Evolutionary conservation across 805 yeast genomes (phyloP).

Genomic region (Hanseniaspora valbyensis): DNA sequence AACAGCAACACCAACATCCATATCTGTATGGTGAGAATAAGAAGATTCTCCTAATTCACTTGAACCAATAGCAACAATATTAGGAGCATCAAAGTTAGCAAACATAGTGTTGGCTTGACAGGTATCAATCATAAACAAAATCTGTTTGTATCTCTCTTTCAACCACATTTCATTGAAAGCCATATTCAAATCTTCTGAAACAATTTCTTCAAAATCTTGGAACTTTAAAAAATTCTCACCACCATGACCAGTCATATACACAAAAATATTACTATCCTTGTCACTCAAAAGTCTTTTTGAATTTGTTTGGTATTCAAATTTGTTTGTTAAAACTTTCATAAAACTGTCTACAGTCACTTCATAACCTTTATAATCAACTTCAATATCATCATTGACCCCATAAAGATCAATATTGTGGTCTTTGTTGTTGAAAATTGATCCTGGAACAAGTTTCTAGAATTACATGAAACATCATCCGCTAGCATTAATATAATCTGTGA

Average conservation of each 20-base stretch:
- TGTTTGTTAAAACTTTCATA: slow-evolving; percentile 80
- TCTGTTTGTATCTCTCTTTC: slow-evolving; percentile 87
- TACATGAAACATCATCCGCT: slow-evolving; percentile 94
- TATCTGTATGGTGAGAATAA: slow-evolving; percentile 90
- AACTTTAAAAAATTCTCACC: slow-evolving; percentile 95
- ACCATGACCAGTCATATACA: slow-evolving; percentile 97
- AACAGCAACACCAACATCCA: slow-evolving; percentile 93
- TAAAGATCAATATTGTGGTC: slow-evolving; percentile 86
- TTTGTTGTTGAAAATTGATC: slow-evolving; percentile 86
- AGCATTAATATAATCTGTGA: slow-evolving; percentile 93
- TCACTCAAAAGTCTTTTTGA: slow-evolving; percentile 84
- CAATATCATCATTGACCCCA: slow-evolving; percentile 66
- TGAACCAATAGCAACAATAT: slow-evolving; percentile 85
- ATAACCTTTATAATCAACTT: slow-evolving; percentile 94
- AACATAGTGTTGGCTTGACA: slow-evolving; percentile 99
- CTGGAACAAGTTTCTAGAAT: slow-evolving; percentile 94
- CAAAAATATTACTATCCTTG: slow-evolving; percentile 85
- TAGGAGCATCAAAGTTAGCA: slow-evolving; percentile 82
- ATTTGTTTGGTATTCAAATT: slow-evolving; percentile 93
- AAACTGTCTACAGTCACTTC: slow-evolving; percentile 97
- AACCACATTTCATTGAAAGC: slow-evolving; percentile 96
- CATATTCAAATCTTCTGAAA: slow-evolving; percentile 90
- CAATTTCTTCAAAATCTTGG: slow-evolving; percentile 96
- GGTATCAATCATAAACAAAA: slow-evolving; percentile 94
- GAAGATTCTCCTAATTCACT: slow-evolving; percentile 79